Base-by-base conservation (phyloP, 148 eudicot genomes). In the Rhododendron molle region DNA sequence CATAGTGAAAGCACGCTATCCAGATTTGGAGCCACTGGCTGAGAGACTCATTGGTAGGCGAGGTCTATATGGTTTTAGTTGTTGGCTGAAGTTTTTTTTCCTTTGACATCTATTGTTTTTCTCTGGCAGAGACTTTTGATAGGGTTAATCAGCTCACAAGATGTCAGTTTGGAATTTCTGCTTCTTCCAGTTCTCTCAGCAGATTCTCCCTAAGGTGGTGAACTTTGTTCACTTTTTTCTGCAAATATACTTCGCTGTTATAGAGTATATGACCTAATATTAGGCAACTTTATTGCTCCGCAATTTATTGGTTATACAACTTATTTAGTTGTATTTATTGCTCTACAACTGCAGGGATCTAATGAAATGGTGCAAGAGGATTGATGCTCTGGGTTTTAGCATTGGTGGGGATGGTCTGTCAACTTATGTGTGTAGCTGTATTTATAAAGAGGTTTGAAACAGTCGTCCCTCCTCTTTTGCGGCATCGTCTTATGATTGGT, bases 341-440 rank as follows among this genome's bases (percentile, higher is more conserved):
- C 4, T 71, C 15, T 72, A 56, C 86, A 78, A 79, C 83, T 50
- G 69, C 88, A 96, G 99, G 91, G 98, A 97, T 92, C 93, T 97
- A 15, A 82, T 97, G 44, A 97, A 95, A 88, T 95, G 94, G 93
- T 94, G 98, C 92, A 95, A 91, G 91, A 93, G 99, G 91, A 88
- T 97, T 84, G 85, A 91, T 40, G 94, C 92, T 83, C 86, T 92
- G 85, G 95, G 92, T 87, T 89, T 90, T 81, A 86, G 81, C 86
- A 81, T 90, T 85, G 73, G 74, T 30, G 84, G 85, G 65, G 91
- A 90, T 87, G 86, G 86, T 81, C 84, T 92, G 85, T 85, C 99
- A 20, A 73, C 88, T 80, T 89, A 87, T 86, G 85, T 86, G 52
- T 86, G 92, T 84, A 86, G 78, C 73, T 88, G 89, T 81, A 97